phyloP scores from a whole-genome alignment of 2,329 filamentous ascomycete genomes.

The Ciborinia camelliae region DNA sequence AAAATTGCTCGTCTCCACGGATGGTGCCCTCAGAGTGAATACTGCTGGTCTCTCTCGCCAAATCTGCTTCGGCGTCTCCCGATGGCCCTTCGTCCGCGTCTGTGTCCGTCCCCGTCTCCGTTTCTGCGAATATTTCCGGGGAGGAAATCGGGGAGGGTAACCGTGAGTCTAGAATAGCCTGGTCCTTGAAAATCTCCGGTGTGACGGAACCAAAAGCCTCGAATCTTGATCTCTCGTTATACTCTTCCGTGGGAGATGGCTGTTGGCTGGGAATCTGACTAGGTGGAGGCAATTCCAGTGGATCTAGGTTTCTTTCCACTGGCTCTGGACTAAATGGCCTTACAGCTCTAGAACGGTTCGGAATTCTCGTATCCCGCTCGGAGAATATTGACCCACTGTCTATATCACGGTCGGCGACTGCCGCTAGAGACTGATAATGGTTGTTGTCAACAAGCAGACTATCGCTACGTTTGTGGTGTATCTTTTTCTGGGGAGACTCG shows the following conservation, averaged over 20 bases:
- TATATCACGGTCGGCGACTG: constrained; percentile 39
- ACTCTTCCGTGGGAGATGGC: constrained; percentile 5
- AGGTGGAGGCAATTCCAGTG: constrained; percentile 22
- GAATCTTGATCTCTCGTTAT: constrained; percentile 1
- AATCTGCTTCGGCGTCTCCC: neutral
- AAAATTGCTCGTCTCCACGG: constrained; percentile 9
- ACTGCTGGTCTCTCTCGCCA: constrained; percentile 4
- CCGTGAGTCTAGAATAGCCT: constrained; percentile 10
- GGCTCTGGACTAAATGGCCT: constrained; percentile 56
- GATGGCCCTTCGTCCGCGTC: too few species aligned
- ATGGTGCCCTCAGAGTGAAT: constrained; percentile 11
- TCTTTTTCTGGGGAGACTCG: constrained; percentile 22
- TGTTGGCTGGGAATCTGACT: neutral
- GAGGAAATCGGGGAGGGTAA: neutral
- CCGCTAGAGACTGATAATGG: constrained; percentile 56
- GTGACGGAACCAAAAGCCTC: constrained; percentile 3
- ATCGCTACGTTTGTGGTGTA: constrained; percentile 48
- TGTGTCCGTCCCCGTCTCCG: neutral
- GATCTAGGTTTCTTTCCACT: constrained; percentile 27
- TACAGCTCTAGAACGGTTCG: constrained; percentile 52
- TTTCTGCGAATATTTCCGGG: neutral
- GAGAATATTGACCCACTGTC: constrained; percentile 52
- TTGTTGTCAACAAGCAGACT: constrained; percentile 53
- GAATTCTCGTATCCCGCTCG: constrained; percentile 39
- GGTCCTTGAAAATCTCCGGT: constrained; percentile 5